Conservation (phyloP, 129 eudicot genomes). For the Calendula officinalis region DNA sequence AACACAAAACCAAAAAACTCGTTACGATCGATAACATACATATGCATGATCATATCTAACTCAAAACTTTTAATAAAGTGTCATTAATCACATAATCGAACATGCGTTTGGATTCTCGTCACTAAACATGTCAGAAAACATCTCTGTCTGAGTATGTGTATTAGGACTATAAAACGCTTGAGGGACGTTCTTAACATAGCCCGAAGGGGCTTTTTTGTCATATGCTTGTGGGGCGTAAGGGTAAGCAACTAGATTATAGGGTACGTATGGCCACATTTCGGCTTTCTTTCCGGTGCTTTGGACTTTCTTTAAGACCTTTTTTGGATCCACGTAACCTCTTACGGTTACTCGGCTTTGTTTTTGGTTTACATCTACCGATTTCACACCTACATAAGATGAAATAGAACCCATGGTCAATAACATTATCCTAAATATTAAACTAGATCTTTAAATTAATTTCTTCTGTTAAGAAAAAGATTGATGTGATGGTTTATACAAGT, state of each 20-base stretch:
- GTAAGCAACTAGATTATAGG: conserved; percentile 48
- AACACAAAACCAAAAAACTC: conserved; percentile 7
- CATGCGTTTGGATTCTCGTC: conserved; percentile 81
- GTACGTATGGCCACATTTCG: conserved; percentile 81
- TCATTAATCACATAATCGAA: conserved; percentile 48
- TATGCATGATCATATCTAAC: not conserved
- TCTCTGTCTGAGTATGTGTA: conserved; percentile 35
- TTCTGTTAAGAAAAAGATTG: too few species aligned
- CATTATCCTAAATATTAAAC: not conserved
- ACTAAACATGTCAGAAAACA: conserved; percentile 45
- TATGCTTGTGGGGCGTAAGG: conserved; percentile 66
- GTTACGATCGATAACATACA: not conserved
- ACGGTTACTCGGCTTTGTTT: conserved; percentile 66
- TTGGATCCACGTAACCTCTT: conserved; percentile 57
- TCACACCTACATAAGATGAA: conserved; percentile 46
- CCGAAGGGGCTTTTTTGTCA: conserved; percentile 78
- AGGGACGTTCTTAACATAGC: conserved; percentile 50
- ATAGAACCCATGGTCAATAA: not conserved
- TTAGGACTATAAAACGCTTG: conserved; percentile 45
- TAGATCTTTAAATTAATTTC: not conserved
- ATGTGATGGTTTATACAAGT: not conserved
- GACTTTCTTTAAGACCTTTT: conserved; percentile 56
- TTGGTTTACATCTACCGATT: conserved; percentile 52
- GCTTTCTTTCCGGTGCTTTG: conserved; percentile 67
- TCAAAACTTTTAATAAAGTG: not conserved